phyloP scores from a whole-genome alignment of 164 flowering plant species.

The Nymphaea colorata region DNA sequence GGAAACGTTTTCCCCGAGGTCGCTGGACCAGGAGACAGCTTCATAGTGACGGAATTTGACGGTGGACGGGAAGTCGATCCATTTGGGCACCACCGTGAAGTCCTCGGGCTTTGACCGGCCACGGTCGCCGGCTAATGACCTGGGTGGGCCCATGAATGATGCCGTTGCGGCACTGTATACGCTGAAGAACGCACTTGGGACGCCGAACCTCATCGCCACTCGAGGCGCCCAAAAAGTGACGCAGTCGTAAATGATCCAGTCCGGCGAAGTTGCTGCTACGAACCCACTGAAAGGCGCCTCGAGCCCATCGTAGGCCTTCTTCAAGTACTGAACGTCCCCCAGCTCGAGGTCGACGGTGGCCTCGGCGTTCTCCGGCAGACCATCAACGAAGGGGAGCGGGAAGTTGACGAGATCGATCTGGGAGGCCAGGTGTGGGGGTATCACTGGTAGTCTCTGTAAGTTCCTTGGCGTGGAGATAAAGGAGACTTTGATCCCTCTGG shows the following conservation, averaged over 20 bases:
- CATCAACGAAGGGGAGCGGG: slow-evolving; percentile 16
- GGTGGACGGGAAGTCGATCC: slow-evolving; percentile 1
- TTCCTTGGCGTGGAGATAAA: slow-evolving; percentile 9
- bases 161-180: slow-evolving; percentile 3
- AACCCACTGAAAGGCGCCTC: slow-evolving; percentile 7
- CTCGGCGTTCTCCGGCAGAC: slow-evolving; percentile 31
- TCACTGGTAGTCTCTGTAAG: slow-evolving; percentile 5
- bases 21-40: neutral
- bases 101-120: neutral
- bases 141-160: neutral
- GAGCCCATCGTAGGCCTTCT: slow-evolving; percentile 21
- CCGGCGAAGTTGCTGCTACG: slow-evolving; percentile 7
- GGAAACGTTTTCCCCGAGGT: neutral
- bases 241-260: slow-evolving; percentile 32
- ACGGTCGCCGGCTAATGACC: neutral
- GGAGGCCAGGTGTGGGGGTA: slow-evolving; percentile 1
- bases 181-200: slow-evolving; percentile 10
- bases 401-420: slow-evolving; percentile 15
- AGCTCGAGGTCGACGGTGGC: slow-evolving; percentile 27
- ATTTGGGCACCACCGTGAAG: neutral
- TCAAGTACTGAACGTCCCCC: slow-evolving; percentile 15
- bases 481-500: neutral
- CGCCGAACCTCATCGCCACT: slow-evolving; percentile 10
- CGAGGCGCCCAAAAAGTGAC: slow-evolving; percentile 21
- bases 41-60: slow-evolving; percentile 5